Conservation (phyloP, 306 rosid species). For the Macrotyloma uniflorum region DNA sequence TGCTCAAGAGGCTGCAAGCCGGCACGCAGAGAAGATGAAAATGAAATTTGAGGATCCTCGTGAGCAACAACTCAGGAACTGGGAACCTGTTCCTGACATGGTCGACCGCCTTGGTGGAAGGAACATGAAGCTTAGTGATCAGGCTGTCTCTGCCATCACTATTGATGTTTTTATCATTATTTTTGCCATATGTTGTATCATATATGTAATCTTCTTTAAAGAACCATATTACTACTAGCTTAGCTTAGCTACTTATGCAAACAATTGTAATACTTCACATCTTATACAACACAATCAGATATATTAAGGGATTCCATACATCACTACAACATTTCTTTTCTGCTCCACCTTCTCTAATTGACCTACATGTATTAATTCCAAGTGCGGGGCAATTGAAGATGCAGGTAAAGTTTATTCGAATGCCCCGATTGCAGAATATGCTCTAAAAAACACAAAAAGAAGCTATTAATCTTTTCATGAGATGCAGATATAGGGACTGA, state of each 20-base stretch:
- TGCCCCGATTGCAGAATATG: no score
- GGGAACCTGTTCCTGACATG: conserved; percentile 70
- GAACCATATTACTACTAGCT: conserved; percentile 56
- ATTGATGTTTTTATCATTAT: conserved; percentile 65
- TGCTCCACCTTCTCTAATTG: no score
- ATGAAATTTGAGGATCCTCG: conserved; percentile 80
- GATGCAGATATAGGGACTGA: no score
- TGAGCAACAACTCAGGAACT: conserved; percentile 46
- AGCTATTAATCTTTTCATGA: no score
- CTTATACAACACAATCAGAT: no score
- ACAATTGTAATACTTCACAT: no score
- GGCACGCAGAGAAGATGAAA: conserved; percentile 70
- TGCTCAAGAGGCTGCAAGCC: conserved; percentile 86
- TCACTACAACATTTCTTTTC: no score
- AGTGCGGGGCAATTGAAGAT: no score
- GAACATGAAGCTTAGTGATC: conserved; percentile 82
- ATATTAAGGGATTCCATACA: no score
- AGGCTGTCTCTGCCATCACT: conserved; percentile 76
- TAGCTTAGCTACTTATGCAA: background rate
- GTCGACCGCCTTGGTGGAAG: conserved; percentile 81
- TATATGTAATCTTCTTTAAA: conserved; percentile 65
- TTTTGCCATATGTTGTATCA: conserved; percentile 60
- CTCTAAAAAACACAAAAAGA: no score
- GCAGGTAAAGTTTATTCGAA: no score
- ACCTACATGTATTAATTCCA: no score